Base-by-base conservation (phyloP, 2,329 filamentous ascomycete genomes). In the Byssothecium circinans region DNA sequence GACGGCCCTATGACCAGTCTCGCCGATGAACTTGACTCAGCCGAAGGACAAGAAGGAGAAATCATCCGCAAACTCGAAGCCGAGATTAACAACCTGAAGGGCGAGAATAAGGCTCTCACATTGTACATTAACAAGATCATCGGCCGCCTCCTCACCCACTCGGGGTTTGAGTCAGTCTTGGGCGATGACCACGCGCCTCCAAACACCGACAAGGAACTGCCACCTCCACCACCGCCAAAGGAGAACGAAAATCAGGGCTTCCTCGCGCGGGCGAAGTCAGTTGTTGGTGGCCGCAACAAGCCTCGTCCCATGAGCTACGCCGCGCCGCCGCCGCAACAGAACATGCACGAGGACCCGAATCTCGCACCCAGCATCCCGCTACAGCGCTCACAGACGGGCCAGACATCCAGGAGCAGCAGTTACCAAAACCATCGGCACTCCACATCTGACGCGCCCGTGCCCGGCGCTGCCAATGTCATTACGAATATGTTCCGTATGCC, bases 41-140 rank as follows among this genome's bases (percentile, higher is more conserved):
- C 72, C 3, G 80, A 78, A 37, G 81, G 80, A 49, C 66, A 64
- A 17, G 83, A 86, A 29, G 62, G 56, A 8, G 65, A 69, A 25
- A 52, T 60, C 45, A 58, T 82, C 56, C 86, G 86, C 61, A 84
- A 83, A 43, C 78, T 94, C 11, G 91, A 96, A 68, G 74, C 79
- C 10, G 92, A 97, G 62, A 73, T 94, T 58, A 90, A 88, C 71
- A 80, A 82, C 8, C 77, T 89, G 60, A 92, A 89, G 74, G 92
- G 96, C 69, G 87, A 96, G 76, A 97, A 99, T 78, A 97, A 97
- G 77, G 94, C 94, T 23, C 79, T 99, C 60, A 95, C 91, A 19
- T 79, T 97, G 56, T 99, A 99, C 76, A 96, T 99, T 78, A 96
- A 97, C 81, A 95, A 94, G 76, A 97, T 99, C 70, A 96, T 99